phyloP scores from a whole-genome alignment of 768 basidiomycete species.

The Lactarius tabidus region DNA sequence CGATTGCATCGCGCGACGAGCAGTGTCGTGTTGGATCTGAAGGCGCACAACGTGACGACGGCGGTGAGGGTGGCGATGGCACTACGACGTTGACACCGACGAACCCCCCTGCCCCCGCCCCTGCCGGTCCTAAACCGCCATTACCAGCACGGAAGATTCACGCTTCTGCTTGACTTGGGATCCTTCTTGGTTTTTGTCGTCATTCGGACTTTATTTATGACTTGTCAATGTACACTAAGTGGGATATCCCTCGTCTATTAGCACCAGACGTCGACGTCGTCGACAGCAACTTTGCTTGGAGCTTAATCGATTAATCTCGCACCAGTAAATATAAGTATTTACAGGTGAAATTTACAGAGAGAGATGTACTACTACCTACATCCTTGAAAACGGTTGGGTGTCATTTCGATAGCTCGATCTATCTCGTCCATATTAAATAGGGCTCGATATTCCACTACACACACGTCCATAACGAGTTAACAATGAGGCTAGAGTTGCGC shows the following conservation, averaged over 20 bases:
- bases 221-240: conserved; percentile 13
- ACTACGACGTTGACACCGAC: not conserved
- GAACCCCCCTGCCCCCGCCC: not conserved
- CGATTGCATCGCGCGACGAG: conserved; percentile 43
- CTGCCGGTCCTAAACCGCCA: conserved; percentile 26
- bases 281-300: too few relatives aligned
- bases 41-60: conserved; percentile 5
- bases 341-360: too few relatives aligned
- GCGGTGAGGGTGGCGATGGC: conserved; percentile 5
- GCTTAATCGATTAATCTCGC: too few relatives aligned
- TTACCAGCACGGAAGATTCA: conserved; percentile 28
- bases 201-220: conserved; percentile 8
- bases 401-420: too few relatives aligned
- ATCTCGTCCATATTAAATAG: too few relatives aligned
- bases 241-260: conserved; percentile 3
- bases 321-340: too few relatives aligned
- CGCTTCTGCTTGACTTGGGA: conserved; percentile 14
- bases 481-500: too few relatives aligned
- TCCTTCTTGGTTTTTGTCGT: not conserved
- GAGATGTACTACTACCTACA: too few relatives aligned
- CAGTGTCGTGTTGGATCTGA: conserved; percentile 23
- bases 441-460: too few relatives aligned
- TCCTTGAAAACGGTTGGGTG: too few relatives aligned
- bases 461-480: too few relatives aligned
- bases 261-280: too few relatives aligned